Evolutionary conservation across 345 rosid genomes (phyloP), one percentile per base, ranked within the genome.

Genomic region (Populus ilicifolia): DNA sequence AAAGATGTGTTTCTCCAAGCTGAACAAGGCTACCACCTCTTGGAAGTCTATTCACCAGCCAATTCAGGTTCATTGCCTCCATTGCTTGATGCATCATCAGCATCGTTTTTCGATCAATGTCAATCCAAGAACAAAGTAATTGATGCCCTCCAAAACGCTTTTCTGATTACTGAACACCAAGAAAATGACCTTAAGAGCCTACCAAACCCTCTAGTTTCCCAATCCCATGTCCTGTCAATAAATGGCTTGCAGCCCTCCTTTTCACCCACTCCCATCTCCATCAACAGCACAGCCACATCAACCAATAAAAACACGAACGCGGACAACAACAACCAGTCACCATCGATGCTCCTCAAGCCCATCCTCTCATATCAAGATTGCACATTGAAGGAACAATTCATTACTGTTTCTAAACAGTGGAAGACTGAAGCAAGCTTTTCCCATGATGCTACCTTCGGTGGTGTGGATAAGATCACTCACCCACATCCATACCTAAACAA

Each of bases 351-450:
- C 65, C 76, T 89, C 84, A 86, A 84, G 85, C 81, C 90, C 71
- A 84, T 82, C 29, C 80, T 86, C 76, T 83, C 90, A 67, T 84
- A 84, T 80, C 89, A 86, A 56, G 85, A 79, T 68, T 71, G 67
- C 86, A 73, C 65, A 62, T 73, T 85, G 12, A 84, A 82, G 74
- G 91, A 85, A 77, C 86, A 85, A 79, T 69, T 70, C 74, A 5
- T 74, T 78, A 64, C 85, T 73, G 82, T 8, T n/a, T 56, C 78
- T 41, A 88, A 82, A 29, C 90, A 88, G 77, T 88, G 89, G 83
- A 94, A 89, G 84, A 84, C 87, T 75, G 97, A 91, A 72, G 80
- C 79, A 4, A 86, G 67, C 79, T 84, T 82, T 87, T 84, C 87
- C 81, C 81, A 78, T 59, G 85, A 78, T 73, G 84, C 74, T 38